Percentiles rank a stretch among this genome's conserved stretches.
Conservation (phyloP, 306 rosid species). For the Morella rubra region DNA sequence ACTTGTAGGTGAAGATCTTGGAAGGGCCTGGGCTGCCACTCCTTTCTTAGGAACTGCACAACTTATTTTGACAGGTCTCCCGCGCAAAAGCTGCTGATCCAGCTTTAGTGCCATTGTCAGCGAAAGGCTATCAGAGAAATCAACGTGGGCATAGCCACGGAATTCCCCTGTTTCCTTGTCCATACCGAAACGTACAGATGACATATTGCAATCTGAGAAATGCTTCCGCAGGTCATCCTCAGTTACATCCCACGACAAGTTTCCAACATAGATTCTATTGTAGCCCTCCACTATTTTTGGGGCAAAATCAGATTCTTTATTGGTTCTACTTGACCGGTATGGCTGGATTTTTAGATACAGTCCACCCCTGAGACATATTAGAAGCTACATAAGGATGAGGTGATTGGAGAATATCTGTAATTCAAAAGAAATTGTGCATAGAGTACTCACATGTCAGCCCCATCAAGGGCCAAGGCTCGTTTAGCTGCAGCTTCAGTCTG, state of each 20-base stretch:
- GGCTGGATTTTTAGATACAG: conserved; percentile 80
- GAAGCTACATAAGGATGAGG: conserved; percentile 22
- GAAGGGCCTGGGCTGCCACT: conserved; percentile 14
- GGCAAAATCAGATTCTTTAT: conserved; percentile 61
- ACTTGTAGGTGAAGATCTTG: conserved; percentile 25
- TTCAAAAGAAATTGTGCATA: conserved; percentile 9
- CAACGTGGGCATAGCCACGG: conserved; percentile 80
- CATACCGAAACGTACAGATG: conserved; percentile 62
- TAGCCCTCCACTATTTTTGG: conserved; percentile 77
- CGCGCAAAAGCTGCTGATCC: conserved; percentile 63
- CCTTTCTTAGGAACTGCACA: conserved; percentile 82
- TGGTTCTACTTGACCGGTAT: conserved; percentile 48
- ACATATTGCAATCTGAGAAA: conserved; percentile 58
- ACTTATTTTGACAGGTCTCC: conserved; percentile 72
- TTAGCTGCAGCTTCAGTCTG: conserved; percentile 96
- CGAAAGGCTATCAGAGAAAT: conserved; percentile 63
- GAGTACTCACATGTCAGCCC: conserved; percentile 86
- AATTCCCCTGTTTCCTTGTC: conserved; percentile 90
- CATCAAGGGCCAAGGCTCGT: conserved; percentile 87
- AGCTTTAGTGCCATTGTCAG: conserved; percentile 60
- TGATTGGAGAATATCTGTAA: neutral
- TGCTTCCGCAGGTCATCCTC: conserved; percentile 73
- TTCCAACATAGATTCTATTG: conserved; percentile 83
- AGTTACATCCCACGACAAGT: conserved; percentile 80
- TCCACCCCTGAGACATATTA: conserved; percentile 74